phyloP scores from a whole-genome alignment of 2,329 filamentous ascomycete genomes.

The Zymoseptoria tritici region DNA sequence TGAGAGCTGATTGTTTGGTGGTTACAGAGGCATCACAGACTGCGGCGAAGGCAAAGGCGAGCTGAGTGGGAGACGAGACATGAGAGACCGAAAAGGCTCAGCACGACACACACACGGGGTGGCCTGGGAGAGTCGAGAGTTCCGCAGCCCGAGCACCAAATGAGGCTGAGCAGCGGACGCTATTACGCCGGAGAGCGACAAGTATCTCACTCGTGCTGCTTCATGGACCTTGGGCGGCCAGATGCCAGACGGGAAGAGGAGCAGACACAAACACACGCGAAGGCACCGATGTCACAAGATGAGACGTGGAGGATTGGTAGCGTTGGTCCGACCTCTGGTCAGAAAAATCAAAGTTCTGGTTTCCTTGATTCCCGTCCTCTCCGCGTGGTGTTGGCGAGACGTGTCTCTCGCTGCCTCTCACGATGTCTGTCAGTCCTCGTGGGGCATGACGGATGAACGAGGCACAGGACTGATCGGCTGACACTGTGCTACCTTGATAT shows the following conservation, averaged over 20 bases:
- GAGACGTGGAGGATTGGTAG: background rate
- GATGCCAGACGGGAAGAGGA: background rate
- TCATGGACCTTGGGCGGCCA: background rate
- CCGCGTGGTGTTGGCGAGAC: background rate
- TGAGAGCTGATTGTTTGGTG: background rate
- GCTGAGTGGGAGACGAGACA: background rate
- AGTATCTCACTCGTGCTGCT: background rate
- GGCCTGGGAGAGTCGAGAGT: background rate
- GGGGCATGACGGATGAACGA: background rate
- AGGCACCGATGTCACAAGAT: background rate
- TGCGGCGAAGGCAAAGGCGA: conserved; percentile 29
- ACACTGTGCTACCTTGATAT: background rate
- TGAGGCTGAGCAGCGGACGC: conserved; percentile 2
- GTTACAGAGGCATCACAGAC: conserved; percentile 27
- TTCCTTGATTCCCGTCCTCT: conserved; percentile 5
- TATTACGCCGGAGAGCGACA: background rate
- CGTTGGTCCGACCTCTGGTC: background rate
- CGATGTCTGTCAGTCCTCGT: background rate
- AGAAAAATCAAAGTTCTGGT: conserved; percentile 13
- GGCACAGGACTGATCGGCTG: background rate
- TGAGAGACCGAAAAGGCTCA: background rate
- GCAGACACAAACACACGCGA: background rate
- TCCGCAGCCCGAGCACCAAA: background rate
- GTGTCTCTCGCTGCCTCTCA: background rate
- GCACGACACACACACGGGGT: background rate